These are phyloP conservation scores for Marasmius oreades DNA, from an alignment of 1,284 basidiomycete species.

Conservation along the genomic window DNA sequence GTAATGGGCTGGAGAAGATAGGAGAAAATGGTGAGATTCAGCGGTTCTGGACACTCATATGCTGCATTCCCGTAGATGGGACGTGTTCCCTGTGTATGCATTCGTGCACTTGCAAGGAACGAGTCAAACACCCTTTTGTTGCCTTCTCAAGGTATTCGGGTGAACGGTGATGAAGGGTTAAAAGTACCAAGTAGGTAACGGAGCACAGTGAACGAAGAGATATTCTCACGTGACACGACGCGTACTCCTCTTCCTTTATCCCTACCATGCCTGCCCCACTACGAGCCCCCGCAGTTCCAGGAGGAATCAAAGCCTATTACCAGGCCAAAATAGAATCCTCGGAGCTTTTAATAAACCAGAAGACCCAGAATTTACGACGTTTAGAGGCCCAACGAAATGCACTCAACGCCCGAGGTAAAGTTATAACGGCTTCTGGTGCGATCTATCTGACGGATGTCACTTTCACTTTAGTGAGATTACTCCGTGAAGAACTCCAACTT, in stretches of 20 bases:
- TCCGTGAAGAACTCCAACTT: slow-evolving; percentile 92
- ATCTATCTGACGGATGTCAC: background rate
- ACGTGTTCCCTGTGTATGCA: too few relatives aligned
- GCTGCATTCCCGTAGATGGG: too few relatives aligned
- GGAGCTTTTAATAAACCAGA: slow-evolving; percentile 91
- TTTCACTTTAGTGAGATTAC: slow-evolving; percentile 61
- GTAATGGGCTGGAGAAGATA: too few relatives aligned
- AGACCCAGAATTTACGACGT: slow-evolving; percentile 94
- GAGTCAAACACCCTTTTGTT: too few relatives aligned
- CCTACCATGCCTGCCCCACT: slow-evolving; percentile 48
- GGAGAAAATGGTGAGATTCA: too few relatives aligned
- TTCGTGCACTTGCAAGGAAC: too few relatives aligned
- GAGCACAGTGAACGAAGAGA: too few relatives aligned
- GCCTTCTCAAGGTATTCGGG: too few relatives aligned
- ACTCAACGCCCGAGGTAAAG: slow-evolving; percentile 85
- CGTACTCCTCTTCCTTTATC: slow-evolving; percentile 2
- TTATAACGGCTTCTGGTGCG: slow-evolving; percentile 1
- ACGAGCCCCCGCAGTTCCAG: slow-evolving; percentile 45
- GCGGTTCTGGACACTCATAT: too few relatives aligned
- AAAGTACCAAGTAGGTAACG: too few relatives aligned
- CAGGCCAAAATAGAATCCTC: slow-evolving; percentile 94
- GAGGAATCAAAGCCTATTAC: slow-evolving; percentile 86
- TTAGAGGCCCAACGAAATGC: slow-evolving; percentile 97
- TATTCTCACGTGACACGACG: slow-evolving; percentile 5
- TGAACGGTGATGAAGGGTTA: too few relatives aligned